A percentile compares a stretch with the other conserved stretches of the same genome.
Conservation (phyloP, 306 rosid genomes). For the Prunus dulcis region DNA sequence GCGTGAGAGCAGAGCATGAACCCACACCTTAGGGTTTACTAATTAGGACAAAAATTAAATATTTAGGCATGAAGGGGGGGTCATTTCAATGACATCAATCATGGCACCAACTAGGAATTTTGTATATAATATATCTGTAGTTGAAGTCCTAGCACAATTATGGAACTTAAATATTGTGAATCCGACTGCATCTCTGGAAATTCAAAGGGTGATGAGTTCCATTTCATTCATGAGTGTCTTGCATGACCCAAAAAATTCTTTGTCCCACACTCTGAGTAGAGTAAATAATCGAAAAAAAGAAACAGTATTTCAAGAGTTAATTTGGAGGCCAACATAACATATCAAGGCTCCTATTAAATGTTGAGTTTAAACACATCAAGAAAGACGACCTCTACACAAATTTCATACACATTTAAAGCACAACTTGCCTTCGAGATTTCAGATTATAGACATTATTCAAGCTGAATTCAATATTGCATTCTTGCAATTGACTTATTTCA, state of each 20-base stretch:
- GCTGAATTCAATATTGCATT: too few species aligned
- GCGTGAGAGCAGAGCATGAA: conserved; percentile 10
- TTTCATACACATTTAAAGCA: too few species aligned
- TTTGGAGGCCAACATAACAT: too few species aligned
- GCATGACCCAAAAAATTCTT: not conserved
- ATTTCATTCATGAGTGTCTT: not conserved
- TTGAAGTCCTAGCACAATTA: conserved; percentile 12
- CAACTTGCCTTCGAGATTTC: too few species aligned
- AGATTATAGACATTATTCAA: too few species aligned
- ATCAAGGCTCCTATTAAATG: too few species aligned
- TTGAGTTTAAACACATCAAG: too few species aligned
- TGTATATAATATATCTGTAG: not conserved
- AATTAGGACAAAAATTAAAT: not conserved
- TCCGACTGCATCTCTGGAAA: not conserved
- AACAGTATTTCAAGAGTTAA: too few species aligned
- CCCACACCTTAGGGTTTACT: conserved; percentile 5
- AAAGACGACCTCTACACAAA: too few species aligned
- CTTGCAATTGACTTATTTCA: too few species aligned
- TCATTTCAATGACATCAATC: conserved; percentile 13
- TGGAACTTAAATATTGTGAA: conserved; percentile 12
- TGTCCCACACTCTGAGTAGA: too few species aligned
- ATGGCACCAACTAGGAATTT: conserved; percentile 10
- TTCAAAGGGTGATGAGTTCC: not conserved
- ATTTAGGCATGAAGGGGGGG: not conserved
- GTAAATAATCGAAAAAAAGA: too few species aligned